Conservation (phyloP, 2,329 filamentous ascomycete species). For the Amauroascus verrucosus region DNA sequence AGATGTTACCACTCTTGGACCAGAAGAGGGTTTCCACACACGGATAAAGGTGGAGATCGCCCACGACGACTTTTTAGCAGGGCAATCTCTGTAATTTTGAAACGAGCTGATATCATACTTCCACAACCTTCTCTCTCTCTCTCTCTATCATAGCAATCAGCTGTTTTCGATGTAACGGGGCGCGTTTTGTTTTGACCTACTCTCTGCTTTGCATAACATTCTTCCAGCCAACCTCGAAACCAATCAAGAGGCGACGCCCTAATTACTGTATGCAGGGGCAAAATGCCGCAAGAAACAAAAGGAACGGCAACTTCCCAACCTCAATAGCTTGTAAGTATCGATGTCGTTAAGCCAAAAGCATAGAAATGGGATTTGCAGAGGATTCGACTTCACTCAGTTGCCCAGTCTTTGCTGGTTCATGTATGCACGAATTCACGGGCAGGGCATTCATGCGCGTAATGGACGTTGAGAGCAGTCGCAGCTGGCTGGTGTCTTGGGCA, state of each 20-base stretch:
- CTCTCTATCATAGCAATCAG: too few species aligned
- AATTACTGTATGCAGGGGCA: not conserved
- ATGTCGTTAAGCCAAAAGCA: too few species aligned
- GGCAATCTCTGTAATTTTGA: not conserved
- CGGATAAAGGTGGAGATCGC: not conserved
- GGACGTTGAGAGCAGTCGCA: too few species aligned
- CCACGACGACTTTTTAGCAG: not conserved
- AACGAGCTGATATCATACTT: not conserved
- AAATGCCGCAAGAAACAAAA: not conserved
- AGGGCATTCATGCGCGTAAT: too few species aligned
- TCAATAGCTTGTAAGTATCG: too few species aligned
- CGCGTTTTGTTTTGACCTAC: not conserved
- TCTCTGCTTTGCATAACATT: not conserved
- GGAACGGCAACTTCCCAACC: too few species aligned
- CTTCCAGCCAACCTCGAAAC: not conserved
- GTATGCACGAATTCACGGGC: not conserved
- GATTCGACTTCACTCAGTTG: too few species aligned
- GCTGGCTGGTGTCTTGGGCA: not conserved
- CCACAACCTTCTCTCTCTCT: too few species aligned
- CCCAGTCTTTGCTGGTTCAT: not conserved
- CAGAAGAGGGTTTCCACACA: not conserved
- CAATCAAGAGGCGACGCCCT: not conserved
- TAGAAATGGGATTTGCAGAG: too few species aligned
- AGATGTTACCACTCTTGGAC: too few species aligned
- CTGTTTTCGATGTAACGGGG: not conserved